These are phyloP conservation scores for Ophiostoma triangulosporum DNA, from an alignment of 2,329 filamentous ascomycete genomes.

Conservation along the genomic window DNA sequence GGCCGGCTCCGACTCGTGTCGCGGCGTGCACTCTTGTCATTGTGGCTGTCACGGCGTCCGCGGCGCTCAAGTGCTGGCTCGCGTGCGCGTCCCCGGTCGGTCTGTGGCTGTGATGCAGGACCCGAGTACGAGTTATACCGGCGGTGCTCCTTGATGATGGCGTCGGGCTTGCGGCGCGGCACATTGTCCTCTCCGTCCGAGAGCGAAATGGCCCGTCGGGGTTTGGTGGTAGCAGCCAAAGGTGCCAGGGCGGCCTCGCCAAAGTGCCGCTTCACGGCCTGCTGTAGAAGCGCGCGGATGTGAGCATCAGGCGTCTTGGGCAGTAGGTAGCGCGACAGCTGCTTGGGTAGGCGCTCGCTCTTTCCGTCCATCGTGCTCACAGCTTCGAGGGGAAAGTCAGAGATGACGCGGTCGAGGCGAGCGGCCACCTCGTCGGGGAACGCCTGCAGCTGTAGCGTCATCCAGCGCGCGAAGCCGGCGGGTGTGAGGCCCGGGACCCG, in stretches of 20 bases:
- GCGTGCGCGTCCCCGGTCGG: not conserved
- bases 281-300: slow-evolving; percentile 45
- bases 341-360: slow-evolving; percentile 64
- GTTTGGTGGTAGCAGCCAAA: not conserved
- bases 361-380: slow-evolving; percentile 41
- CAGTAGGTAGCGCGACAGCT: slow-evolving; percentile 60
- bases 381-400: slow-evolving; percentile 53
- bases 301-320: slow-evolving; percentile 44
- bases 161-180: not conserved
- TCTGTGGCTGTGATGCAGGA: not conserved
- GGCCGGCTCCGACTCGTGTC: not conserved
- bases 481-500: slow-evolving; percentile 52
- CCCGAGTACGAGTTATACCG: slow-evolving; percentile 1
- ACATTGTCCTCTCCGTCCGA: not conserved
- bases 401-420: slow-evolving; percentile 54
- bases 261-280: slow-evolving; percentile 39
- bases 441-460: slow-evolving; percentile 57
- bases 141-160: not conserved
- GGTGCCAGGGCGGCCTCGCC: slow-evolving; percentile 10
- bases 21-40: not conserved
- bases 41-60: not conserved
- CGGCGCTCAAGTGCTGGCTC: not conserved
- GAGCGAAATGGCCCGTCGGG: not conserved
- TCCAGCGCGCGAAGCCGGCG: slow-evolving; percentile 57
- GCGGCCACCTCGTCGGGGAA: slow-evolving; percentile 63